Evolutionary conservation across 1,139 yeast genomes (phyloP).

Genomic region (Taiozyma sp.): DNA sequence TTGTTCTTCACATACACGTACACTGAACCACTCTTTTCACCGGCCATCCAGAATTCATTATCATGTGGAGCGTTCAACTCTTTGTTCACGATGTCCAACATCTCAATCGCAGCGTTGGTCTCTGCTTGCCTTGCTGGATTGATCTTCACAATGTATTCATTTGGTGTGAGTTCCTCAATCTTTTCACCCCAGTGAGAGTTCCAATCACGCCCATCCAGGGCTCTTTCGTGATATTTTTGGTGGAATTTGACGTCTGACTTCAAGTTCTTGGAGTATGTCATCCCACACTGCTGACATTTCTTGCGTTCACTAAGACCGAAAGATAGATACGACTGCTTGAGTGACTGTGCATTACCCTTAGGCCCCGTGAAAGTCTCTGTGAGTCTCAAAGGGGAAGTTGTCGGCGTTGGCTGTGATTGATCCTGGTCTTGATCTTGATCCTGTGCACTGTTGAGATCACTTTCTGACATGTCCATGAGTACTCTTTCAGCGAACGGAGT

Average conservation of each 20-base stretch:
- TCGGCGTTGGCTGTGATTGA: neutral
- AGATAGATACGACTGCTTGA: constrained; percentile 13
- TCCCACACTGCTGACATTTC: constrained; percentile 52
- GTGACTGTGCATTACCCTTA: neutral
- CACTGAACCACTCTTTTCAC: constrained; percentile 35
- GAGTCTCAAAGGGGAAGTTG: neutral
- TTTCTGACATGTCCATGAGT: neutral
- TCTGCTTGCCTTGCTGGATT: constrained; percentile 25
- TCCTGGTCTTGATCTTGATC: neutral
- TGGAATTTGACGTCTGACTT: constrained; percentile 44
- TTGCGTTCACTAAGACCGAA: constrained; percentile 19
- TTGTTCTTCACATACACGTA: constrained; percentile 38
- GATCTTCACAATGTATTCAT: constrained; percentile 26
- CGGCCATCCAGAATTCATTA: constrained; percentile 39
- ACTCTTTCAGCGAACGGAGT: neutral
- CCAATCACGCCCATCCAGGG: constrained; percentile 45
- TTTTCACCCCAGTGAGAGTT: constrained; percentile 24
- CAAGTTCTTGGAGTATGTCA: constrained; percentile 48
- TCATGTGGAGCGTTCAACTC: constrained; percentile 57
- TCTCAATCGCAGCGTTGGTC: constrained; percentile 29
- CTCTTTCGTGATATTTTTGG: constrained; percentile 40
- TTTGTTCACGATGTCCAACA: constrained; percentile 47
- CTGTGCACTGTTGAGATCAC: neutral
- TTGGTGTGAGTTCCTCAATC: neutral
- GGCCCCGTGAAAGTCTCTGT: neutral